Base-by-base conservation (phyloP, 2,329 filamentous ascomycete species). In the Pseudogymnoascus sp. region DNA sequence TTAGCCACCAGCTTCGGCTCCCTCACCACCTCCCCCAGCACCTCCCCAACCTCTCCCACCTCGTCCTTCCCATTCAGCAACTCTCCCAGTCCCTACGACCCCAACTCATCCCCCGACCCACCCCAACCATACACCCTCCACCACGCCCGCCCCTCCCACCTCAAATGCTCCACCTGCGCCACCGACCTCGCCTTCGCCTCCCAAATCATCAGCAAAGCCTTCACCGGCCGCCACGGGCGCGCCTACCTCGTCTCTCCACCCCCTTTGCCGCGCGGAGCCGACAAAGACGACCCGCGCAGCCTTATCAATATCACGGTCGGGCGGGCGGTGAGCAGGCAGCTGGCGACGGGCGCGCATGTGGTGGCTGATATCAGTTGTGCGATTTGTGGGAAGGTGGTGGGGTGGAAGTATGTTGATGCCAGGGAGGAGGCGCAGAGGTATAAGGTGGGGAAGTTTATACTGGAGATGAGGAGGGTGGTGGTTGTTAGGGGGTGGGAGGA, bases 351-450 rank as follows among this genome's bases (percentile, higher is more conserved):
- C 2, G 78, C 79, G 70, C 86, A 88, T 73, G 78, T 83, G 5
- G 85, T 89, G 6, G 83, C 85, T 3, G 86, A 88, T 73, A 85
- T 88, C 60, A 78, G 73, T 57, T 89, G 86, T 70, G 71, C 72
- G 9, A 76, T 81, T 26, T 89, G 86, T 73, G 75, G 76, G 26
- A 77, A 76, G 61, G 83, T 83, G 68, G 71, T 89, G 8, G 86
- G 86, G 17, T 89, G 86, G 86, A 88, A 88, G 73, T 89, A 89
- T 69, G 78, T 88, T 47, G 83, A 86, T 71, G 85, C 86, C 1
- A 80, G 79, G 65, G 83, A 87, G 68, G 70, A 76, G 63, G 74
- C 78, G 57, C 86, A 88, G 72, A 80, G 79, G 71, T 89, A 89
- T 77, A 89, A 89, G 74, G 78, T 88, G 60, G 85, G 85, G 68